Base-by-base conservation (phyloP, 2,329 filamentous ascomycete genomes). In the Berkeleyomyces basicola region DNA sequence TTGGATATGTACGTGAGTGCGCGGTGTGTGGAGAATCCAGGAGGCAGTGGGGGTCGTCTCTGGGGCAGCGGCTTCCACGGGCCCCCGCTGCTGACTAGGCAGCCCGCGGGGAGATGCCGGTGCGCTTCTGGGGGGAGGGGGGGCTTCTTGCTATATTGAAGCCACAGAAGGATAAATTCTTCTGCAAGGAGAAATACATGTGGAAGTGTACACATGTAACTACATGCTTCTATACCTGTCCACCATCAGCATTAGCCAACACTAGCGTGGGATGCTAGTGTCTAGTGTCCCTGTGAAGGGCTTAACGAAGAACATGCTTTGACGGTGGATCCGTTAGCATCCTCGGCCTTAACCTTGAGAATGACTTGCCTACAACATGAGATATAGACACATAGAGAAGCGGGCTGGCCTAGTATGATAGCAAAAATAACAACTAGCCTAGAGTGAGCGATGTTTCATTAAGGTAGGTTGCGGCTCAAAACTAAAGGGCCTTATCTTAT, bases 401-500 rank as follows among this genome's bases (percentile, higher is more conserved):
- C 33, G 4, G 33, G 14, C 16, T 55, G 33, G 51, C 7, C n/a
- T 14, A 33, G 10, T 14, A 23, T 53, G 9, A 14, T 39, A 1
- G 51, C 51, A 55, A 55, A 55, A 55, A 55, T 55, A 55, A 55
- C 36, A 9, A 16, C 51, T 14, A 4, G 3, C 36, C 37, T 39
- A 33, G n/a, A 11, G 36, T 55, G 51, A 36, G 58, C 31, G 14
- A 46, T 59, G 58, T 59, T 59, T 59, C 58, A 59, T 59, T 37
- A 59, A 59, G 42, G 58, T 59, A 59, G 44, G 23, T 59, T 59
- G 58, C 33, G 58, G 58, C 58, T 59, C 43, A 59, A 59, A 59
- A 59, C 9, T 4, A 46, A 59, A 44, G 42, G 58, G 58, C 42
- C 58, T 46, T 44, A 46, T 43, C 43, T 59, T n/a, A 11, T 36